A percentile compares a stretch with the other conserved stretches of the same genome.
phyloP scores from a whole-genome alignment of 352 stramenopile species.

The Globisporangium paddicum region DNA sequence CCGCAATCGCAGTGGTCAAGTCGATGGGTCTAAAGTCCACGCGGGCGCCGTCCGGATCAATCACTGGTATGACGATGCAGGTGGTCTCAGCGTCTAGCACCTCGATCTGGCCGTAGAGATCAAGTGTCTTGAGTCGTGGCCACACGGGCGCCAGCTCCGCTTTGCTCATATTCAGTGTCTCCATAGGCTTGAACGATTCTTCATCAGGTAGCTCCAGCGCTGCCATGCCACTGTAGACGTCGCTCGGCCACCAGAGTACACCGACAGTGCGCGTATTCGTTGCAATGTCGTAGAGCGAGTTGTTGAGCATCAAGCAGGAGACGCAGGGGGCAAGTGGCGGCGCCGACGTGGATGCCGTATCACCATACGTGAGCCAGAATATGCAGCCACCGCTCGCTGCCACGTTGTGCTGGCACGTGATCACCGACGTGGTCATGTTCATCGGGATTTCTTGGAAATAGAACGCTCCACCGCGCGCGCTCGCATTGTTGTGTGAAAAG shows the following conservation, averaged over 20 bases:
- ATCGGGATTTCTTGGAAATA: constrained; percentile 29
- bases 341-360: not conserved
- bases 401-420: constrained; percentile 32
- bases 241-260: constrained; percentile 54
- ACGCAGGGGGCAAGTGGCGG: constrained; percentile 27
- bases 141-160: constrained; percentile 27
- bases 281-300: constrained; percentile 46
- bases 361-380: constrained; percentile 45
- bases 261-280: constrained; percentile 56
- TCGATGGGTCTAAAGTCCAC: constrained; percentile 29
- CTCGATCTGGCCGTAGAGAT: constrained; percentile 61
- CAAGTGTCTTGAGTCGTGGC: constrained; percentile 50
- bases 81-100: constrained; percentile 46
- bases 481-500: constrained; percentile 33
- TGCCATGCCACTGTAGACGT: constrained; percentile 32
- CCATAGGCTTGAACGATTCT: constrained; percentile 36
- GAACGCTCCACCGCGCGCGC: constrained; percentile 37
- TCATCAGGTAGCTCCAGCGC: constrained; percentile 41
- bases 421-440: constrained; percentile 16
- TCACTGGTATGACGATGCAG: constrained; percentile 21
- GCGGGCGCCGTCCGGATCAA: constrained; percentile 2
- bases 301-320: constrained; percentile 32
- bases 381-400: constrained; percentile 56
- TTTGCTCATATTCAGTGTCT: constrained; percentile 22
- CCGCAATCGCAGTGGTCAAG: constrained; percentile 17